Base-by-base conservation (phyloP, 352 stramenopile species). In the Pythium aphanidermatum region DNA sequence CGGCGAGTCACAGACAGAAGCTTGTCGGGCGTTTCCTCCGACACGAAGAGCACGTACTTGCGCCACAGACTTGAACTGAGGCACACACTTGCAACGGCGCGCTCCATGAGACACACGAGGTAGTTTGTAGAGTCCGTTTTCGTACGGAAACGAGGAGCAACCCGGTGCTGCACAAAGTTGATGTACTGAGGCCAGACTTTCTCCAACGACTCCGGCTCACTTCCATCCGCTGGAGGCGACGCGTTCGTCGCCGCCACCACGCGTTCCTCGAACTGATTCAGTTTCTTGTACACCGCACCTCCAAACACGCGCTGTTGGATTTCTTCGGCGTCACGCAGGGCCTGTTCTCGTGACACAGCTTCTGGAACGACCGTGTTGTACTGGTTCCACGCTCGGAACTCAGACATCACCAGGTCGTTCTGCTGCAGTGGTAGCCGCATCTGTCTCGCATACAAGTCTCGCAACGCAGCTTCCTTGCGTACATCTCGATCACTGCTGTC, bases 361-460 rank as follows among this genome's bases (percentile, higher is more conserved):
- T 68, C 54, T 4, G 57, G n/a, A n/a, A n/a, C 51, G 2, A 78
- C 46, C 2, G 58, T 65, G 36, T 86, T 86, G 68, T 89, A 86
- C 28, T 58, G 38, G 51, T 76, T 65, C 77, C 77, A 89, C 5
- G 74, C 70, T 19, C 77, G 72, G 29, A 84, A 86, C 39, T 89
- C 77, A 14, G 77, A 86, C 74, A 89, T 74, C 19, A 60, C 65
- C 1, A 86, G 43, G 47, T 89, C 77, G 45, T 89, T 89, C 32
- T 86, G 67, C 53, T 84, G 62, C 50, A 89, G 39, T 20, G 77
- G 74, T 12, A 86, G 39, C 29, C 58, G 40, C 66, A 89, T 70
- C 41, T 89, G 77, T 5, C 42, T 58, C n/a, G 21, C 48, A 47
- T 70, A 89, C 0, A 89, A 39, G 13, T 60, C 55, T 16, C 73